Percentiles rank a stretch among this genome's conserved stretches.
phyloP scores from a whole-genome alignment of 2,329 filamentous ascomycete species.

The Lomentospora prolificans region DNA sequence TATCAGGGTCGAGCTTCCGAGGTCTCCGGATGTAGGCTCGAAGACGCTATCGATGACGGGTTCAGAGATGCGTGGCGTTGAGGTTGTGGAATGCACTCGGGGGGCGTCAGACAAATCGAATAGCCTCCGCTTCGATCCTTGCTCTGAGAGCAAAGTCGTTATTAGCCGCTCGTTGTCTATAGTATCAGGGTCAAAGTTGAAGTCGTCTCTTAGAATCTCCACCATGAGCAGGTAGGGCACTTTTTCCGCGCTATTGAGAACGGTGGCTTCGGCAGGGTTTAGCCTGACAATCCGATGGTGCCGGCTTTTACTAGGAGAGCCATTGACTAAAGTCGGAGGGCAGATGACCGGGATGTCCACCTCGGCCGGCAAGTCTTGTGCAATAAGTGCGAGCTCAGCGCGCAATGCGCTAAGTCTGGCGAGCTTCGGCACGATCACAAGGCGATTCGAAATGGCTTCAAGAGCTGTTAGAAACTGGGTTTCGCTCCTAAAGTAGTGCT shows the following conservation, averaged over 20 bases:
- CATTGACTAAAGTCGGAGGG: slow-evolving; percentile 62
- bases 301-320: slow-evolving; percentile 62
- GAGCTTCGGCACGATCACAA: slow-evolving; percentile 72
- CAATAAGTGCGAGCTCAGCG: slow-evolving; percentile 71
- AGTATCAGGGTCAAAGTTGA: slow-evolving; percentile 69
- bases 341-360: slow-evolving; percentile 78
- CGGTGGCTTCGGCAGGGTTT: slow-evolving; percentile 75
- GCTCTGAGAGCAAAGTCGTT: slow-evolving; percentile 45
- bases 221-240: slow-evolving; percentile 81
- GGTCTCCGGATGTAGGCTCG: slow-evolving; percentile 69
- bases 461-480: slow-evolving; percentile 73
- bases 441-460: slow-evolving; percentile 75
- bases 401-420: slow-evolving; percentile 71
- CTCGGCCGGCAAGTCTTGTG: slow-evolving; percentile 71
- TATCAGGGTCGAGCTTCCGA: slow-evolving; percentile 63
- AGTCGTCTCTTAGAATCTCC: slow-evolving; percentile 71
- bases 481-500: slow-evolving; percentile 76
- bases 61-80: slow-evolving; percentile 30
- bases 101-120: slow-evolving; percentile 64
- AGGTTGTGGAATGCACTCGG: slow-evolving; percentile 23
- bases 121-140: slow-evolving; percentile 47
- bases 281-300: slow-evolving; percentile 77
- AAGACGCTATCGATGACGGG: slow-evolving; percentile 62
- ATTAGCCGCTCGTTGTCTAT: slow-evolving; percentile 61
- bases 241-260: slow-evolving; percentile 77